Percentiles rank a stretch among this genome's conserved stretches.
Conservation (phyloP, 768 basidiomycete species). For the Mrakia blollopis region DNA sequence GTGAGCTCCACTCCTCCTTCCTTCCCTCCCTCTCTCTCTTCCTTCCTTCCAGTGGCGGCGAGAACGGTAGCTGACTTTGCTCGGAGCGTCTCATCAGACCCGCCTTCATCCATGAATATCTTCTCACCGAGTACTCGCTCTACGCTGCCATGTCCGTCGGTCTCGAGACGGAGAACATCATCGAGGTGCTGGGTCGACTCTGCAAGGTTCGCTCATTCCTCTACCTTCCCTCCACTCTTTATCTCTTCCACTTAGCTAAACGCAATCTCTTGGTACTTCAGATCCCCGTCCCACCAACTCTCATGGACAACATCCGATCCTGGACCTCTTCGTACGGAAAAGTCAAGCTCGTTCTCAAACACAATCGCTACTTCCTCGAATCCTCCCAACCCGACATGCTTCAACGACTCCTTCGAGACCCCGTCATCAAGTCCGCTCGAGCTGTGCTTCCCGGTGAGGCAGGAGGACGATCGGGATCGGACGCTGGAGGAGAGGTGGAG, state of each 20-base stretch:
- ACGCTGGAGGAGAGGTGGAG: conserved; percentile 70
- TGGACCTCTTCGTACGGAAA: conserved; percentile 96
- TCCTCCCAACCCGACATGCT: conserved; percentile 91
- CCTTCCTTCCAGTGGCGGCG: too few species aligned
- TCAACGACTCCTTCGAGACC: conserved; percentile 79
- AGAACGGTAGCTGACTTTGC: background rate
- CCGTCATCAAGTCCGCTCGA: conserved; percentile 74
- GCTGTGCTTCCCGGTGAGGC: conserved; percentile 54
- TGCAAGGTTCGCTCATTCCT: conserved; percentile 42
- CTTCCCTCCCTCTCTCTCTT: too few species aligned
- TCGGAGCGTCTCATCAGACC: conserved; percentile 55
- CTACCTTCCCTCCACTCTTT: conserved; percentile 73
- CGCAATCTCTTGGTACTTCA: conserved; percentile 40
- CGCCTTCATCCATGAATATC: conserved; percentile 97
- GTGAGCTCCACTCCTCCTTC: conserved; percentile 47
- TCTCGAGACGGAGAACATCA: conserved; percentile 94
- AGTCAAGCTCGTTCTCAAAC: conserved; percentile 94
- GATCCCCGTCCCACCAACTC: conserved; percentile 87
- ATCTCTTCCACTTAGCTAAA: conserved; percentile 50
- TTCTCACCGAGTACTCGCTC: conserved; percentile 93
- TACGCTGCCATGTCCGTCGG: conserved; percentile 99
- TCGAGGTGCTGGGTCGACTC: conserved; percentile 64
- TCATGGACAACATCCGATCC: conserved; percentile 80
- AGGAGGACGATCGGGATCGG: conserved; percentile 46
- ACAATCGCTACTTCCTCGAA: conserved; percentile 96